These are phyloP conservation scores for Kalaharituber pfeilii DNA, from an alignment of 2,329 filamentous ascomycete genomes.

Conservation along the genomic window DNA sequence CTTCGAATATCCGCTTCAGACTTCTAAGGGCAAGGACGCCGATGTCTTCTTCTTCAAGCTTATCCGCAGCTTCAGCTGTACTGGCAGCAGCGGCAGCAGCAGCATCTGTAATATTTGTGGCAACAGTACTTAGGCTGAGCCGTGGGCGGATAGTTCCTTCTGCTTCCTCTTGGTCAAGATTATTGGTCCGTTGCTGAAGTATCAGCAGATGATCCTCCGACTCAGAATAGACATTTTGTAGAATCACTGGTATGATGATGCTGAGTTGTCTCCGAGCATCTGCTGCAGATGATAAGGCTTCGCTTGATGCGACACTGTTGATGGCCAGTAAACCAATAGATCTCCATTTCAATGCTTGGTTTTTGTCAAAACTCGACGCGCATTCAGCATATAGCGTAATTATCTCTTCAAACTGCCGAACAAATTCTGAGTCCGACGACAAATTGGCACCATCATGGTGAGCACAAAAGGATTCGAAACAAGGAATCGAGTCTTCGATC, in stretches of 20 bases:
- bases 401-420: slow-evolving; percentile 64
- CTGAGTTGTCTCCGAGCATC: slow-evolving; percentile 62
- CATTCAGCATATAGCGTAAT: slow-evolving; percentile 57
- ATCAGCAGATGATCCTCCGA: slow-evolving; percentile 51
- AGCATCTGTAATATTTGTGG: slow-evolving; percentile 50
- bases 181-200: slow-evolving; percentile 40
- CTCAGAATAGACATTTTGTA: slow-evolving; percentile 70
- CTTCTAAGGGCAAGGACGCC: slow-evolving; percentile 70
- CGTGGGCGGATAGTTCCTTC: slow-evolving; percentile 44
- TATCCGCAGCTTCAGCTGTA: slow-evolving; percentile 73
- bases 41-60: slow-evolving; percentile 74
- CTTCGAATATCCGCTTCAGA: slow-evolving; percentile 67
- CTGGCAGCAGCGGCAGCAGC: slow-evolving; percentile 54
- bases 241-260: slow-evolving; percentile 63
- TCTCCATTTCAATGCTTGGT: slow-evolving; percentile 62
- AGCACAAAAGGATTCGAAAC: slow-evolving; percentile 74
- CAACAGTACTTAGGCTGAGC: slow-evolving; percentile 62
- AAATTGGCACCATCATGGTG: slow-evolving; percentile 75
- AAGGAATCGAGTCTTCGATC: slow-evolving; percentile 74
- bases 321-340: slow-evolving; percentile 55
- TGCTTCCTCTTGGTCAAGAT: slow-evolving; percentile 39
- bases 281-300: slow-evolving; percentile 56
- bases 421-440: slow-evolving; percentile 68
- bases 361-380: slow-evolving; percentile 42
- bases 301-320: slow-evolving; percentile 43